Base-by-base conservation (phyloP, 2,329 filamentous ascomycete genomes). In the Penicillium sp. region DNA sequence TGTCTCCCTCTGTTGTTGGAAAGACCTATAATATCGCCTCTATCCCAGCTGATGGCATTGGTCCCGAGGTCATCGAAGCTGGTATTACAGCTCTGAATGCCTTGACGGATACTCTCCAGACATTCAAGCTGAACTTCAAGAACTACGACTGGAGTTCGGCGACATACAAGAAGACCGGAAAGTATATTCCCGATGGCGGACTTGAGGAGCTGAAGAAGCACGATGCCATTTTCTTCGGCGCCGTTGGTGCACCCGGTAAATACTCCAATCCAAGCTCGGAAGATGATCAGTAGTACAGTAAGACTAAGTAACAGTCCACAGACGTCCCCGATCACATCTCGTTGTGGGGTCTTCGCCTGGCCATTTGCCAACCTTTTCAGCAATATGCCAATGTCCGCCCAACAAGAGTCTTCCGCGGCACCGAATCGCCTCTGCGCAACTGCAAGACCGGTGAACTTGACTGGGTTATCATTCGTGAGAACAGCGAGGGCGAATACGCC, bases 371-470 rank as follows among this genome's bases (percentile, higher is more conserved):
- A 49, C 79, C 84, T 35, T 79, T 89, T 44, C 85, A 88, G 57
- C 85, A 89, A 64, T 89, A 88, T 64, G 81, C 87, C 60, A 89
- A 89, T 59, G 79, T 89, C 0, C 80, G 87, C 0, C 87, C 86
- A 0, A 86, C 84, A 2, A 81, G 82, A 18, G 81, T 87, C 29
- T 80, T 88, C 66, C 80, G 80, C 0, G 85, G 85, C 7, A 84
- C 85, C 0, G 72, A 77, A 41, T 85, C 81, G 6, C 85, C 85
- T 0, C 73, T 89, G 66, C 79, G 53, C 75, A 78, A 53, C 73
- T 81, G 54, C 74, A 77, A 61, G 70, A 77, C 80, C 0, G 84
- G 83, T 0, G 83, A 88, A 49, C 79, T 87, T 0, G 83, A 88
- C 71, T 87, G 85, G 84, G 82, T 87, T 9, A 86, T 88, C 51